Base-by-base conservation (phyloP, 139 green algal genomes). In the Coelastrella sp. region DNA sequence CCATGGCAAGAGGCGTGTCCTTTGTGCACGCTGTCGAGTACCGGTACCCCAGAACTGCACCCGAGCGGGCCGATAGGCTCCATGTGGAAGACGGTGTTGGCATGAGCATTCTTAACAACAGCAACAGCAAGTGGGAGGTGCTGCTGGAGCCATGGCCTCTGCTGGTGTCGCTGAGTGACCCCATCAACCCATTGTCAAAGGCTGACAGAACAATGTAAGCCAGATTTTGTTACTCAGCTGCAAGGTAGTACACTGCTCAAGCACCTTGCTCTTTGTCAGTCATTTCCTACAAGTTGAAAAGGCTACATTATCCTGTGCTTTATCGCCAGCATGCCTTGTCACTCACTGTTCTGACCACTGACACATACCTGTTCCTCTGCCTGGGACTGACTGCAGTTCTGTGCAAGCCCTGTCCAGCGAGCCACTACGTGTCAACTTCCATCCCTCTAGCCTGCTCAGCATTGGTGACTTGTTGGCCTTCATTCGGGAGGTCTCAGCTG, bases 21-120 rank as follows among this genome's bases (percentile, higher is more conserved):
- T 73, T 96, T 77, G 64, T 91, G 47, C 65, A 86, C 84, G 87
- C 78, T 11, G 13, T 59, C 5, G 87, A 91, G 65, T 61, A 57
- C 47, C 66, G 78, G 10, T 86, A 82, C 64, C 87, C 87, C 22
- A 57, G 58, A 23, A 79, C 79, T 32, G 47, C 54, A 58, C 90
- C 92, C 7, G 90, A 95, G 91, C 80, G 90, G 80, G 88, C 89
- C 0, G 90, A 83, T 8, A 73, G 81, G 32, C 14, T 93, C 3
- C 77, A 92, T 80, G 54, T 88, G 20, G 84, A 89, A 7, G 77
- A 78, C 17, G 14, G 90, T 22, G 5, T 94, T n/a, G 92, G 86
- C 47, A 92, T 94, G 17, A 94, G 93, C 64, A 97, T 96, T 91
- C 90, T 98, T 59, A 98, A 98, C 91, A 96, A 95, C 94, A 95